Percentiles rank a stretch among this genome's conserved stretches.
These are phyloP conservation scores for Magnaporthiopsis incrustans DNA, from an alignment of 2,329 filamentous ascomycete genomes.

Conservation along the genomic window DNA sequence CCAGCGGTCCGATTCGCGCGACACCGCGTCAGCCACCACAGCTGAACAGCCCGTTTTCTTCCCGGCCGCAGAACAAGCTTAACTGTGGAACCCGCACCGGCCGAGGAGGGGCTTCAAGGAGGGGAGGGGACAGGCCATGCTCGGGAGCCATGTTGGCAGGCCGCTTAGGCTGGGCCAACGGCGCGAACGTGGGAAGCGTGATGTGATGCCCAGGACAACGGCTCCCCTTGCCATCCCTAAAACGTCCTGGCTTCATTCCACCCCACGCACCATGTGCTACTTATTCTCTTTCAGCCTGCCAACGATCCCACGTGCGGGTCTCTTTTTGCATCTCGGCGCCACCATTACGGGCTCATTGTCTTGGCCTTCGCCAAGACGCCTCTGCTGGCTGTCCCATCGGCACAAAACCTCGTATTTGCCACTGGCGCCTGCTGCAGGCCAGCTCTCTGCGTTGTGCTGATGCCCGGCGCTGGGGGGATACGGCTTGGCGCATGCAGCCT, in stretches of 20 bases:
- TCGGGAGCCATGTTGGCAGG: no score
- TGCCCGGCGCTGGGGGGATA: not conserved
- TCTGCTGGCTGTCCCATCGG: not conserved
- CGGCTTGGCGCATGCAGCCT: not conserved
- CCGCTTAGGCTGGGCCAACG: no score
- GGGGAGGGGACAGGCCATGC: no score
- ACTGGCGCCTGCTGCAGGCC: slow-evolving; percentile 2
- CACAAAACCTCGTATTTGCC: not conserved
- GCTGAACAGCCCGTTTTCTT: not conserved
- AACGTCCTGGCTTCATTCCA: not conserved
- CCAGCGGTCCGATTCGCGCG: not conserved
- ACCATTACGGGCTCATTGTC: not conserved
- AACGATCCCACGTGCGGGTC: not conserved
- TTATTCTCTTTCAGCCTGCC: not conserved
- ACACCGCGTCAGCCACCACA: not conserved
- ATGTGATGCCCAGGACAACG: no score
- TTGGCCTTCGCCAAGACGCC: not conserved
- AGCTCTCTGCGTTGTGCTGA: not conserved
- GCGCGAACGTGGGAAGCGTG: no score
- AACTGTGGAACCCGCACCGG: not conserved
- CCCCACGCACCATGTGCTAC: not conserved
- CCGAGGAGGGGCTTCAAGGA: not conserved
- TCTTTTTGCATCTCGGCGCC: not conserved
- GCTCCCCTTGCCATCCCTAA: no score
- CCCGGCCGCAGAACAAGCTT: not conserved